Conservation (phyloP, 2,329 filamentous ascomycete genomes). For the Plenodomus biglobosus region DNA sequence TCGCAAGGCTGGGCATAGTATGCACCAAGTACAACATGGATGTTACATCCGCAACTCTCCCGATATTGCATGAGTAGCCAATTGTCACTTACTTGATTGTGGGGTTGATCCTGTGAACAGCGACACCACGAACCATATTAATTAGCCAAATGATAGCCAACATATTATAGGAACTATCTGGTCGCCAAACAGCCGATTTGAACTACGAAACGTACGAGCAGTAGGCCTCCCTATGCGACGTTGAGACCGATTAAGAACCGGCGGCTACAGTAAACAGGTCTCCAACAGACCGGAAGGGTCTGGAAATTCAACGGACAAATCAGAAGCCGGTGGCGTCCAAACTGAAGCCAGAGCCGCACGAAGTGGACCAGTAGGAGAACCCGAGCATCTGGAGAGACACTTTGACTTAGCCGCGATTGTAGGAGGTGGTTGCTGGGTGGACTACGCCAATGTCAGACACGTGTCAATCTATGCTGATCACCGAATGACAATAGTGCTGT, state of each 20-base stretch:
- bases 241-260: slow-evolving; percentile 9
- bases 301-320: slow-evolving; percentile 15
- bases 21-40: not conserved
- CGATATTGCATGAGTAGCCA: not conserved
- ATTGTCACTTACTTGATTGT: not conserved
- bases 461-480: slow-evolving; percentile 15
- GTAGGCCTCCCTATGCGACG: not conserved
- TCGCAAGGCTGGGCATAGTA: not conserved
- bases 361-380: slow-evolving; percentile 15
- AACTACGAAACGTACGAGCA: not conserved
- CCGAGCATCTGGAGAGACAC: slow-evolving; percentile 1
- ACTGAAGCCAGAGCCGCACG: slow-evolving; percentile 9
- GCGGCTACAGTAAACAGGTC: slow-evolving; percentile 18
- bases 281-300: slow-evolving; percentile 8
- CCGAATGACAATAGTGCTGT: slow-evolving; percentile 12
- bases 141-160: not conserved
- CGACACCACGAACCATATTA: not conserved
- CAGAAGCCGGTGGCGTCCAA: slow-evolving; percentile 8
- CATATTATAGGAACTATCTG: not conserved
- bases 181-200: not conserved
- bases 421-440: slow-evolving; percentile 2
- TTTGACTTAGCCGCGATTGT: slow-evolving; percentile 19
- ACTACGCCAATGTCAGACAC: slow-evolving; percentile 15
- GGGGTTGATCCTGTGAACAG: not conserved
- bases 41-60: not conserved